These are phyloP conservation scores for Sporothrix dimorphospora DNA, from an alignment of 2,329 filamentous ascomycete species.

Conservation along the genomic window DNA sequence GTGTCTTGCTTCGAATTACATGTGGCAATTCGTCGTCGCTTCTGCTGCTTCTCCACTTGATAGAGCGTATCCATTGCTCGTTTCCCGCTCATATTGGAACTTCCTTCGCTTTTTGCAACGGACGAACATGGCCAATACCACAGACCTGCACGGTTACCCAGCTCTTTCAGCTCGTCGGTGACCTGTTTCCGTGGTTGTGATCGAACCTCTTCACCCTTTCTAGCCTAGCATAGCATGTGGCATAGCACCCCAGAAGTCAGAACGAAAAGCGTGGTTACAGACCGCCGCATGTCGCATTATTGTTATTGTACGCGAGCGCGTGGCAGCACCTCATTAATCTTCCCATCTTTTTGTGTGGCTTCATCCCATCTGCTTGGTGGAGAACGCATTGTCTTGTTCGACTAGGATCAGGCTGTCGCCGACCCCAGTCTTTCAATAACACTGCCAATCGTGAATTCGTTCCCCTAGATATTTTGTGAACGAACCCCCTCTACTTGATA, in stretches of 20 bases:
- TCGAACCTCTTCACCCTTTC: background rate
- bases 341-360: background rate
- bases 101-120: background rate
- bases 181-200: background rate
- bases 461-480: no score
- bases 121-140: background rate
- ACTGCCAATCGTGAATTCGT: no score
- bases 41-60: background rate
- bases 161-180: background rate
- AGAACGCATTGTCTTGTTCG: background rate
- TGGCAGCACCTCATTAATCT: background rate
- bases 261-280: background rate
- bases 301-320: background rate
- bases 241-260: background rate
- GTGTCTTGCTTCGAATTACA: background rate
- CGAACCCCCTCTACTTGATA: background rate
- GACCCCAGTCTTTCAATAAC: background rate
- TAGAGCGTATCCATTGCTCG: background rate
- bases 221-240: background rate
- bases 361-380: background rate
- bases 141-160: background rate
- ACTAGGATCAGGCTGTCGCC: background rate
- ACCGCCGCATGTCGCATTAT: background rate
- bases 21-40: background rate
- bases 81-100: background rate